These are phyloP conservation scores for Ophiognomonia clavigignenti-juglandacearum DNA, from an alignment of 2,329 filamentous ascomycete genomes.

Conservation along the genomic window DNA sequence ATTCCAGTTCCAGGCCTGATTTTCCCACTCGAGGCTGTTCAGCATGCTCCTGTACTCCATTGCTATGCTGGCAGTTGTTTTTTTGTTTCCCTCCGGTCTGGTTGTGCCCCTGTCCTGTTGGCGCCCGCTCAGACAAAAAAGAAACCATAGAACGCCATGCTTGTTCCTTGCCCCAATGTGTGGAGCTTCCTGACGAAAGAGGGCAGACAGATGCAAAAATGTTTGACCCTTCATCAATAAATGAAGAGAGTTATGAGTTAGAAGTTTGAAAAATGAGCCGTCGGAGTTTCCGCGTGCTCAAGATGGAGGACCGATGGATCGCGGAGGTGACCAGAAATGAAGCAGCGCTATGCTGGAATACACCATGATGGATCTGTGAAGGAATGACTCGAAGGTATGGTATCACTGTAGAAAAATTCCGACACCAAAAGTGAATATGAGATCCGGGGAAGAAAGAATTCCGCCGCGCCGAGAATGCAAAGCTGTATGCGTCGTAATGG, in stretches of 20 bases:
- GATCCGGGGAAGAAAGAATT: not conserved
- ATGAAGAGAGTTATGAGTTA: slow-evolving; percentile 14
- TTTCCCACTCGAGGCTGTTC: no score
- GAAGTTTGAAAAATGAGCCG: not conserved
- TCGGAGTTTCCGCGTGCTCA: not conserved
- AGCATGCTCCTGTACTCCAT: not conserved
- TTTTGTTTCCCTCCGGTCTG: no score
- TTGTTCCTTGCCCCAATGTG: not conserved
- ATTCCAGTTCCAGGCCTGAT: no score
- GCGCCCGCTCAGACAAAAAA: not conserved
- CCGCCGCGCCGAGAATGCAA: slow-evolving; percentile 11
- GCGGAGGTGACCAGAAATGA: not conserved
- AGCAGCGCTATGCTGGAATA: not conserved
- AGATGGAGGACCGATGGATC: not conserved
- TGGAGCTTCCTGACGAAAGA: no score
- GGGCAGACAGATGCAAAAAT: not conserved
- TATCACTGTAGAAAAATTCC: no score
- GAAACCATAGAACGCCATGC: not conserved
- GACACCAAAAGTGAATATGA: not conserved
- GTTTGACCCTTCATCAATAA: slow-evolving; percentile 4
- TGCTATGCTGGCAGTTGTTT: not conserved
- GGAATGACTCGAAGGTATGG: no score
- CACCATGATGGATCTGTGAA: no score
- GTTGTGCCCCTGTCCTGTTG: no score
- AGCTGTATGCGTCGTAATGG: slow-evolving; percentile 11